These are phyloP conservation scores for Aspergillus alliaceus DNA, from an alignment of 2,329 filamentous ascomycete species.

Conservation along the genomic window DNA sequence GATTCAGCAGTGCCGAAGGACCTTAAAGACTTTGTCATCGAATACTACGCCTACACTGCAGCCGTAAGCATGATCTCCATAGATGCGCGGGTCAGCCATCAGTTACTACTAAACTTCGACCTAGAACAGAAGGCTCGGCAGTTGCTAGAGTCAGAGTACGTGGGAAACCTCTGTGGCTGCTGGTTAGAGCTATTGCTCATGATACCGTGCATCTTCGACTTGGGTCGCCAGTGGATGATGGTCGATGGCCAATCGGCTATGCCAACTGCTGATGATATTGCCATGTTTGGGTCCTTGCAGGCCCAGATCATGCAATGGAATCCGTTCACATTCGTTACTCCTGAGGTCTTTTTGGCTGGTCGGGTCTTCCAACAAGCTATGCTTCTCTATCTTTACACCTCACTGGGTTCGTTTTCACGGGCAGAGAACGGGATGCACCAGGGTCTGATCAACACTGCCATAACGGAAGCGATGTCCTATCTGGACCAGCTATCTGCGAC, in stretches of 20 bases:
- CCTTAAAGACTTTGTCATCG: conserved; percentile 48
- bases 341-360: conserved; percentile 43
- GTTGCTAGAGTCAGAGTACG: conserved; percentile 25
- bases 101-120: conserved; percentile 41
- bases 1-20: conserved; percentile 36
- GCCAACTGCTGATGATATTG: conserved; percentile 44
- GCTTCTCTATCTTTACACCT: conserved; percentile 44
- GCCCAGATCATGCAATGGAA: conserved; percentile 44
- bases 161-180: conserved; percentile 33
- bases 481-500: conserved; percentile 24
- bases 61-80: conserved; percentile 51
- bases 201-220: conserved; percentile 33
- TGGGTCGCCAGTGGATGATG: conserved; percentile 35
- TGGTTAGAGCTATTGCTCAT: conserved; percentile 31
- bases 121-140: conserved; percentile 40
- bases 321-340: conserved; percentile 35
- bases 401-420: conserved; percentile 25
- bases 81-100: conserved; percentile 29
- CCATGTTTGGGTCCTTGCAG: conserved; percentile 47
- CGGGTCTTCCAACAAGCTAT: conserved; percentile 49
- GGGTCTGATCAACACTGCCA: conserved; percentile 23
- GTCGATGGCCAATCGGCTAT: conserved; percentile 23
- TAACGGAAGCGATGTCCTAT: conserved; percentile 29
- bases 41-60: conserved; percentile 52
- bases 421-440: conserved; percentile 27